Evolutionary conservation across 495 filamentous ascomycete species (phyloP), one percentile per base, ranked within the genome.

Genomic region (Entonaema liquescens): DNA sequence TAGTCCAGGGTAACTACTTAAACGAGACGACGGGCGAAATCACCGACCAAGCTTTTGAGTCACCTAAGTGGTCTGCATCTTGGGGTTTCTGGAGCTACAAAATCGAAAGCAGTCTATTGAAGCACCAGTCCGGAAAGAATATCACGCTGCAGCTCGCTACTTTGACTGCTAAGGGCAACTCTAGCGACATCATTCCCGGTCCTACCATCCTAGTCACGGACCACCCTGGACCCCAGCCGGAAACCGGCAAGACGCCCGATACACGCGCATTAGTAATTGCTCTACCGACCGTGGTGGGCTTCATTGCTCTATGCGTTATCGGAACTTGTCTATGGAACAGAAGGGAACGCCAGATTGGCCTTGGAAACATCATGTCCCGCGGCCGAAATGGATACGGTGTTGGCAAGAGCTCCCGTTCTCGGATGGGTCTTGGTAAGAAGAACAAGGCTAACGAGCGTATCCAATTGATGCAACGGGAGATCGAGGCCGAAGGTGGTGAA

Each of bases 71-170:
- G 53, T 54, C 57, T 13, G 71, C 81, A 0, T 75, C 62, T 35
- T 81, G 77, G 76, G 82, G 82, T 52, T 82, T 81, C 75, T 81
- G 75, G 72, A 77, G 78, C 50, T 81, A 81, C 68, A 58, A 63
- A n/a, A 67, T 82, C 23, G 70, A 73, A 13, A 26, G 62, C 0
- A 65, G 71, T 2, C 54, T 80, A 2, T 68, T 83, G 49, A 68
- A 75, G 3, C 67, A 71, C 47, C 62, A 71, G 47, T 36, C 67
- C 1, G 68, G 68, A 9, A 75, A 77, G 68, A 84, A 83, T 74
- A 76, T 84, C 67, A 80, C 80, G 11, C 55, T 85, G 28, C 72
- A 70, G 21, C 71, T 85, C 12, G 80, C 77, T 25, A 74, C 75
- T 15, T 57, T 79, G 28, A 57, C 69, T 13, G 15, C 59, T 4